Evolutionary conservation across 208 protist species (phyloP), one percentile per base, ranked within the genome.

Genomic region (Leishmania arabica): DNA sequence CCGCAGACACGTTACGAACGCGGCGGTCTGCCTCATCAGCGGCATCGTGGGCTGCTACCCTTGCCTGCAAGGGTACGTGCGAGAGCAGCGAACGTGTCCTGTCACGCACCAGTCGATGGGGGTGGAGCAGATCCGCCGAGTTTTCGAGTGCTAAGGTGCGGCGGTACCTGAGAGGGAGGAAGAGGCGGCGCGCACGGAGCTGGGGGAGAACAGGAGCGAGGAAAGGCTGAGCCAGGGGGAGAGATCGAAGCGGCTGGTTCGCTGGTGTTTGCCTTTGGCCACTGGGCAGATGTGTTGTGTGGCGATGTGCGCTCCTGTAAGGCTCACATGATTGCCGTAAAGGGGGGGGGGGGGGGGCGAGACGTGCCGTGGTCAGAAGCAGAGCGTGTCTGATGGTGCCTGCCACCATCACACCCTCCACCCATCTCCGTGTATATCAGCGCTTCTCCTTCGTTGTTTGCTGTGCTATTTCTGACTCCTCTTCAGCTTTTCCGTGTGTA

Each of bases 1-100:
- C 76, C 64, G 79, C 45, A 79, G 82, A 15, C 85, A 60, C 37
- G 83, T 95, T 42, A 92, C 85, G 13, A 97, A 97, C 75, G 86
- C 89, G 0, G 88, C 92, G 49, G 94, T 96, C 60, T 89, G 84
- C 73, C 88, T 88, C 17, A 82, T 82, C 27, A 95, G 90, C 56
- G 94, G 94, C 42, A 79, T 95, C 2, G 85, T 97, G 27, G 89
- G 94, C 19, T 97, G 94, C 86, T 97, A 97, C 77, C 91, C 92
- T 42, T 97, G 94, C 78, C 82, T 97, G 60, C 83, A 88, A 54
- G 73, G 68, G 27, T 74, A 90, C 84, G 77, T 93, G 17, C 83
- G 82, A n/a, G 87, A 91, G 47, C 79, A 92, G 37, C 84, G 86
- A 17, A 65, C 24, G 53, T 96, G 94, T 71, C 94, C 94, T 0